Evolutionary conservation across 2,329 filamentous ascomycete genomes (phyloP).

Genomic region (Ceratocystis lukuohia): DNA sequence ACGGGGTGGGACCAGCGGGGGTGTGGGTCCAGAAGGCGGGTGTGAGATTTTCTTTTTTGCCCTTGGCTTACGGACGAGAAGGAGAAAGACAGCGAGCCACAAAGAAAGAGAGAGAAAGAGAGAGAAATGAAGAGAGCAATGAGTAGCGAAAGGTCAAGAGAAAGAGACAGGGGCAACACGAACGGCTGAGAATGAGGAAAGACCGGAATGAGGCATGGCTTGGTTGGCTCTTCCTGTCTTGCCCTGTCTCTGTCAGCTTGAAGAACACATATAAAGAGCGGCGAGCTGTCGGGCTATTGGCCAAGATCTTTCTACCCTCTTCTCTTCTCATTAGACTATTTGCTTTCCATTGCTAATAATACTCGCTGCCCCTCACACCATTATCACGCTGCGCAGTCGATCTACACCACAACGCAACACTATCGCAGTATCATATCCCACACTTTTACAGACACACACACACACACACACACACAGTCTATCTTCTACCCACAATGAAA

Average conservation of each 20-base stretch:
- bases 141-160: neutral
- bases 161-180: neutral
- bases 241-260: neutral
- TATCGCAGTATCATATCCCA: neutral
- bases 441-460: neutral
- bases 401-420: neutral
- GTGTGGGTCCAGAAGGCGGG: neutral
- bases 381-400: neutral
- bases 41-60: neutral
- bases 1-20: neutral
- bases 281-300: neutral
- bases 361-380: too few relatives aligned
- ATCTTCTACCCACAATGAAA: constrained; percentile 26
- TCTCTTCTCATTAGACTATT: too few relatives aligned
- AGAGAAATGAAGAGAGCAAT: neutral
- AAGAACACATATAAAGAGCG: neutral
- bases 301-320: too few relatives aligned
- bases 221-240: too few relatives aligned
- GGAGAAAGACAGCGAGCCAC: neutral
- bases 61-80: neutral
- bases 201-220: neutral
- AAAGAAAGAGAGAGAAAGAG: neutral
- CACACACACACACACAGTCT: too few relatives aligned
- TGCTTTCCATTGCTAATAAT: too few relatives aligned
- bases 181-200: neutral